Conservation (phyloP, 495 filamentous ascomycete genomes). For the Trichoderma erinaceum region DNA sequence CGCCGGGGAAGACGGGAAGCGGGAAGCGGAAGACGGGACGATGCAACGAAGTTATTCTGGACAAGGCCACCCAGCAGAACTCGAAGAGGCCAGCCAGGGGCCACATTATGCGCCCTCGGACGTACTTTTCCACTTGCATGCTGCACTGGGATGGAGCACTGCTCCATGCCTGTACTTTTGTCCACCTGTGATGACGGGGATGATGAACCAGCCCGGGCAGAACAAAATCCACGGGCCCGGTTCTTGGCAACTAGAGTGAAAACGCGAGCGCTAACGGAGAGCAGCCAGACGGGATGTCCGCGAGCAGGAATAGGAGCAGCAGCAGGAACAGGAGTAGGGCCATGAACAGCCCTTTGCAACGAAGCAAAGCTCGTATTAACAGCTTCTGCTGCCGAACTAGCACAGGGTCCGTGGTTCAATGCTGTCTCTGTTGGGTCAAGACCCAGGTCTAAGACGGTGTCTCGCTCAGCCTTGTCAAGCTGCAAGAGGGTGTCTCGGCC, state of each 20-base stretch:
- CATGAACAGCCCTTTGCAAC: too few species aligned
- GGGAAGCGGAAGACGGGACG: constrained; percentile 8
- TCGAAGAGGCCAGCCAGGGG: constrained; percentile 3
- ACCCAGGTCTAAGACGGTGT: too few species aligned
- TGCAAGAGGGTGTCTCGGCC: too few species aligned
- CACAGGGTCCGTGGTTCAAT: too few species aligned
- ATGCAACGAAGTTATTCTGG: constrained; percentile 5
- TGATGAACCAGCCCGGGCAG: neutral
- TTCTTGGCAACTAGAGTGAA: constrained; percentile 12
- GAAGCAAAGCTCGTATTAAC: too few species aligned
- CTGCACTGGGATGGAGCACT: neutral
- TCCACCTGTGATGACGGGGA: neutral
- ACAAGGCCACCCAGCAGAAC: neutral
- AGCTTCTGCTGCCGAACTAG: too few species aligned
- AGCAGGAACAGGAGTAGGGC: neutral
- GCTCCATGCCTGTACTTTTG: neutral
- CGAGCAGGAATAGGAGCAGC: neutral
- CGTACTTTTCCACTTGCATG: neutral
- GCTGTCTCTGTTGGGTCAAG: too few species aligned
- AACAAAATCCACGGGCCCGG: constrained; percentile 11
- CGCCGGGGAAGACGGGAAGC: constrained; percentile 8
- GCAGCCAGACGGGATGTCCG: neutral
- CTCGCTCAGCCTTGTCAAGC: too few species aligned
- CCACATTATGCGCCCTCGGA: neutral
- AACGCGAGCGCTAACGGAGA: neutral